A percentile compares a stretch with the other conserved stretches of the same genome.
These are phyloP conservation scores for Mortierella claussenii DNA, from an alignment of 192 early-diverging fungal species.

Conservation along the genomic window DNA sequence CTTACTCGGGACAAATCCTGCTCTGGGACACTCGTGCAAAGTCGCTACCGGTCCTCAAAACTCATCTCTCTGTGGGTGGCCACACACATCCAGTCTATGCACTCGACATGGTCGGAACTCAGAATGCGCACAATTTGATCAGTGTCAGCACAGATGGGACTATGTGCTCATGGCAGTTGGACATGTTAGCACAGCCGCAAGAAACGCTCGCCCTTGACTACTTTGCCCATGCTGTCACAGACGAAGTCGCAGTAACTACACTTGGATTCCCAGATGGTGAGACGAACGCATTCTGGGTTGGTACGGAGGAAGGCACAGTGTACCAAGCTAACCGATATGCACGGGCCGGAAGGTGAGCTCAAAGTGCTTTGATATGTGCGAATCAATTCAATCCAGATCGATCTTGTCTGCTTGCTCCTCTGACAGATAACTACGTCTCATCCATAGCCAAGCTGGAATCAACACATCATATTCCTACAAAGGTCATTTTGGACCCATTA, in stretches of 20 bases:
- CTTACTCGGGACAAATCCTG: slow-evolving; percentile 97
- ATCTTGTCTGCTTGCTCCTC: no score
- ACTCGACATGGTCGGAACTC: slow-evolving; percentile 90
- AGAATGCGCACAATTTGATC: slow-evolving; percentile 94
- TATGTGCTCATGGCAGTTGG: slow-evolving; percentile 96
- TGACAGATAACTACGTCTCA: no score
- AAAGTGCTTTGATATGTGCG: no score
- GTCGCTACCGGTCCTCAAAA: slow-evolving; percentile 89
- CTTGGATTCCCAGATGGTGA: slow-evolving; percentile 94
- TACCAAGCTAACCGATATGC: slow-evolving; percentile 97
- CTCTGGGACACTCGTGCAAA: slow-evolving; percentile 98
- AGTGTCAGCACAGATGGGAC: slow-evolving; percentile 96
- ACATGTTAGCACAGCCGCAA: slow-evolving; percentile 97
- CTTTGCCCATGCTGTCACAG: slow-evolving; percentile 80
- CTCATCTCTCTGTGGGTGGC: slow-evolving; percentile 90
- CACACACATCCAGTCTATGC: slow-evolving; percentile 98
- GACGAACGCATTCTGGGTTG: slow-evolving; percentile 92
- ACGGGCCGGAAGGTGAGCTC: slow-evolving; percentile 83
- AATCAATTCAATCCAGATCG: no score
- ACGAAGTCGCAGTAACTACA: slow-evolving; percentile 93
- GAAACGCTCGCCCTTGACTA: slow-evolving; percentile 86
- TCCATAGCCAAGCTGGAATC: slow-evolving; percentile 92
- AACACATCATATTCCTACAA: slow-evolving; percentile 86
- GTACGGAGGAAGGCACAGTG: slow-evolving; percentile 94
- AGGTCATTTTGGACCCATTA: slow-evolving; percentile 90